These are phyloP conservation scores for Myriosclerotinia curreyana DNA, from an alignment of 2,329 filamentous ascomycete genomes.

Conservation along the genomic window DNA sequence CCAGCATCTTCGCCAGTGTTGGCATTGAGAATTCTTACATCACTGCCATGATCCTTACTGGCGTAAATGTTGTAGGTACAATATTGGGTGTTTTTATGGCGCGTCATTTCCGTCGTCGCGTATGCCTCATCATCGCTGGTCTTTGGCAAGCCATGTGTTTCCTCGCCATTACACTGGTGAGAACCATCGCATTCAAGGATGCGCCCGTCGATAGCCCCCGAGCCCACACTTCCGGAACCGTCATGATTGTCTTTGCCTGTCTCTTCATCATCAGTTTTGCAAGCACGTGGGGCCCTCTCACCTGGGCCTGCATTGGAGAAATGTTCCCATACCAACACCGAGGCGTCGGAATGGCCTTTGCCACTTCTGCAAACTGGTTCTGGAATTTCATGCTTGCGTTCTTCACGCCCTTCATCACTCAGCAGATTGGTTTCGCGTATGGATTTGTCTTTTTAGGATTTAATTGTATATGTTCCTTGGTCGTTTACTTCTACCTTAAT, in stretches of 20 bases:
- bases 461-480: constrained; percentile 58
- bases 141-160: constrained; percentile 70
- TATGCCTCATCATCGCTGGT: constrained; percentile 62
- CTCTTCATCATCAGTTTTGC: constrained; percentile 74
- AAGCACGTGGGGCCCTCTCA: constrained; percentile 65
- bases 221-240: constrained; percentile 54
- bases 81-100: constrained; percentile 59
- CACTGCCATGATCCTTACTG: constrained; percentile 65
- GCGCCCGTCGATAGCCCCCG: constrained; percentile 42
- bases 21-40: constrained; percentile 61
- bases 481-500: constrained; percentile 76
- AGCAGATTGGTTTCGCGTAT: constrained; percentile 64
- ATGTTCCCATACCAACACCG: constrained; percentile 63
- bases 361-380: constrained; percentile 62
- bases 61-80: constrained; percentile 64
- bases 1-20: constrained; percentile 63
- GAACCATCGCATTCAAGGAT: constrained; percentile 49
- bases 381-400: constrained; percentile 75
- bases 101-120: constrained; percentile 65
- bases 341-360: constrained; percentile 58
- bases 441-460: constrained; percentile 75
- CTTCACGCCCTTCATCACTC: constrained; percentile 76
- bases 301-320: constrained; percentile 67
- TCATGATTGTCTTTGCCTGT: constrained; percentile 70
- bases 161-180: constrained; percentile 54